phyloP scores from a whole-genome alignment of 2,329 filamentous ascomycete species.

The Fusarium anthophilum region DNA sequence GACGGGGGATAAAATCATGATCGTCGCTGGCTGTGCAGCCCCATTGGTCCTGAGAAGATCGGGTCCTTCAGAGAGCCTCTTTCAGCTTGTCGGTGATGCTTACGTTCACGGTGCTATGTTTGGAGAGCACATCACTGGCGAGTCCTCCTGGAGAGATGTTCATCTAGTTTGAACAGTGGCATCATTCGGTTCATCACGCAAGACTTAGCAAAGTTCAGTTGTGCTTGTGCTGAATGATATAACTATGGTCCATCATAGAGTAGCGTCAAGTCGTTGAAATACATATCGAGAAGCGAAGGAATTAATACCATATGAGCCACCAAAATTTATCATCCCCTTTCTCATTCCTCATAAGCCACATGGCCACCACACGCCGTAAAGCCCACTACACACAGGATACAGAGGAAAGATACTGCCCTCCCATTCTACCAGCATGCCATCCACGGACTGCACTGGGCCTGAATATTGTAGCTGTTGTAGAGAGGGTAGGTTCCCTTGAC shows the following conservation, averaged over 20 bases:
- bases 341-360: neutral
- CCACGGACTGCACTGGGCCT: conserved; percentile 52
- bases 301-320: conserved; percentile 29
- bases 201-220: neutral
- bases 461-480: conserved; percentile 50
- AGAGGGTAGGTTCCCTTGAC: conserved; percentile 51
- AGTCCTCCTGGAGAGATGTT: conserved; percentile 24
- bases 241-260: conserved; percentile 3
- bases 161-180: neutral
- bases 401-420: neutral
- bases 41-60: conserved; percentile 27
- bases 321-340: conserved; percentile 24
- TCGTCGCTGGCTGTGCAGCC: neutral
- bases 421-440: conserved; percentile 44
- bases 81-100: conserved; percentile 20
- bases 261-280: conserved; percentile 26
- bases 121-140: conserved; percentile 19
- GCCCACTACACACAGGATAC: conserved; percentile 15
- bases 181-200: neutral
- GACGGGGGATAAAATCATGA: conserved; percentile 10
- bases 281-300: conserved; percentile 34
- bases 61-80: conserved; percentile 11
- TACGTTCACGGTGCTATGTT: conserved; percentile 34
- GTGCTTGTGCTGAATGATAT: neutral
- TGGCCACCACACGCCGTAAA: conserved; percentile 8